Base-by-base conservation (phyloP, 2,329 filamentous ascomycete species). In the Botrytis medusae region DNA sequence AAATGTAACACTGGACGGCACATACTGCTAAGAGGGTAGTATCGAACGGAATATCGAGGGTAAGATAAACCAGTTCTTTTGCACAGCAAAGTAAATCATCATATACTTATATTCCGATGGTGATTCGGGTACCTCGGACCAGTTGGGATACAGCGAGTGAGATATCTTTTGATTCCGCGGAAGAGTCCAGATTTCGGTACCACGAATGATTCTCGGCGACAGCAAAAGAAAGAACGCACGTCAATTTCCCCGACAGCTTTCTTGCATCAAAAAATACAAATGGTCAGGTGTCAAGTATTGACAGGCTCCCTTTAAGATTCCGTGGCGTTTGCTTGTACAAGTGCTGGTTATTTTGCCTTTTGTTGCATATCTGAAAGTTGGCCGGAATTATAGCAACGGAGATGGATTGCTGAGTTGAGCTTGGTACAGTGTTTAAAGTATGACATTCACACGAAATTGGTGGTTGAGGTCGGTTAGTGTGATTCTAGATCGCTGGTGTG, bases 361-460 rank as follows among this genome's bases (percentile, higher is more conserved):
- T 72, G 62, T 72, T 72, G 71, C 71, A 69, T 48, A 32, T 72
- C 71, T 72, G 29, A 40, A 48, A 69, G 51, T 59, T 72, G 62
- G 62, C 62, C 71, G 71, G 62, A 72, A 57, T 54, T 72, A 34
- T 67, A 54, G 48, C 16, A 65, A 44, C 37, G 46, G 46, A 51
- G 34, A 57, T 59, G 46, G 34, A 10, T 37, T 18, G 64, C 64
- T 67, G 18, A 46, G 61, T 54, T 67, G 40, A 62, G 68, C 40
- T 32, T 69, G 34, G 37, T 69, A 57, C 34, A 57, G n/a, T 68
- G 48, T 57, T 25, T 22, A 12, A 32, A 69, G 65, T 69, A 51
- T 29, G n/a, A 57, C 48, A 44, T 40, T 57, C n/a, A 25, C 44
- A 32, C 54, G 40, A 42, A 20, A 32, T 32, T 57, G 29, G 25